Conservation (phyloP, 2,329 filamentous ascomycete genomes). For the Trichophyton benhamiae region DNA sequence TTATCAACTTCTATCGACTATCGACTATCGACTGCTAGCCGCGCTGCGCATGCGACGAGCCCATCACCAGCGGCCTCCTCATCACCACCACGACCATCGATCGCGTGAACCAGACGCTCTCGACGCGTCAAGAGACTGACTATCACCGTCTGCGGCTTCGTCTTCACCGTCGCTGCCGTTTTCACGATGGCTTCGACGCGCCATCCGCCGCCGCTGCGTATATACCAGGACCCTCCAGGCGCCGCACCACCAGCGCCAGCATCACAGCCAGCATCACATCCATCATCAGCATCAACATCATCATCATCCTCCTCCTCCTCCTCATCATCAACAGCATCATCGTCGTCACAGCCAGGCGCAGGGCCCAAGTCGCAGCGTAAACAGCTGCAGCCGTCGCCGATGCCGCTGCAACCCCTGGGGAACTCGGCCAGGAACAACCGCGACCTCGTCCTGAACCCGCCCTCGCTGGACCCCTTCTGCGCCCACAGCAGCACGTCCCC, state of each 20-base stretch:
- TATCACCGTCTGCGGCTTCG: slow-evolving; percentile 6
- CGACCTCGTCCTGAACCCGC: slow-evolving; percentile 57
- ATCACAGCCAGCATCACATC: not conserved
- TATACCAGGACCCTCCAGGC: slow-evolving; percentile 43
- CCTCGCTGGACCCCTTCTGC: slow-evolving; percentile 31
- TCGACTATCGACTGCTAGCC: too few relatives aligned
- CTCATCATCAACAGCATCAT: slow-evolving; percentile 23
- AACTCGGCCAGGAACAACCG: slow-evolving; percentile 31
- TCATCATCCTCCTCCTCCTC: not conserved
- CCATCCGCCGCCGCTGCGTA: slow-evolving; percentile 40
- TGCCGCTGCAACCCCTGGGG: slow-evolving; percentile 36
- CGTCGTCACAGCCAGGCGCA: slow-evolving; percentile 15
- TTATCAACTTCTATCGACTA: too few relatives aligned
- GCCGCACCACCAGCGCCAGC: slow-evolving; percentile 30
- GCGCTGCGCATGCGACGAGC: too few relatives aligned
- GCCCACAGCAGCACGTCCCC: slow-evolving; percentile 48
- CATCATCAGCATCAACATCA: slow-evolving; percentile 21
- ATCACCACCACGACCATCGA: not conserved
- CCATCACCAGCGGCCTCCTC: not conserved
- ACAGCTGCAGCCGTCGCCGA: slow-evolving; percentile 41
- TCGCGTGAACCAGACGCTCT: slow-evolving; percentile 9
- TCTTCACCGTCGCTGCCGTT: slow-evolving; percentile 10
- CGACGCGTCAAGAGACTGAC: slow-evolving; percentile 21
- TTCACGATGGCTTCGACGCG: slow-evolving; percentile 29
- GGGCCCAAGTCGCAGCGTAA: slow-evolving; percentile 20